phyloP scores from a whole-genome alignment of 305 asterid genomes.

The Ajuga reptans region DNA sequence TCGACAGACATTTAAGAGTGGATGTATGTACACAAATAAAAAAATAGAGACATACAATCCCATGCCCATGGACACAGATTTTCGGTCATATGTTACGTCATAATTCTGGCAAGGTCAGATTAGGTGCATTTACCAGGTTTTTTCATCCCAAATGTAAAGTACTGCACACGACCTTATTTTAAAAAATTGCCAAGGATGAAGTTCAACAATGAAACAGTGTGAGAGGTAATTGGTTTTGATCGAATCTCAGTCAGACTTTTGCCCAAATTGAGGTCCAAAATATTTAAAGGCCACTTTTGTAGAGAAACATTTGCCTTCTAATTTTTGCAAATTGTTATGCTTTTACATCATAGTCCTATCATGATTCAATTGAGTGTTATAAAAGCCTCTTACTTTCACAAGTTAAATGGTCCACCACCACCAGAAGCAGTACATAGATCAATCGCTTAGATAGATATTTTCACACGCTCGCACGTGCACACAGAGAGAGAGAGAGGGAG shows the following conservation, averaged over 20 bases:
- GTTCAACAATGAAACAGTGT: neutral
- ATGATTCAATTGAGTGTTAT: neutral
- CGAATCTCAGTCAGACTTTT: too few relatives aligned
- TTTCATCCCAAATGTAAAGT: neutral
- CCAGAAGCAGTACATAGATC: constrained; percentile 3
- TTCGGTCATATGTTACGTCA: neutral
- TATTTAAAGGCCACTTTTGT: neutral
- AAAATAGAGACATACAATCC: neutral
- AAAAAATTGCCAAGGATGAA: neutral
- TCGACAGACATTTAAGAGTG: neutral
- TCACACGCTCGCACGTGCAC: neutral
- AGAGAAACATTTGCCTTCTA: neutral
- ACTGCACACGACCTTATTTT: neutral
- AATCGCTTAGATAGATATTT: neutral
- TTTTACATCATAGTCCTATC: neutral
- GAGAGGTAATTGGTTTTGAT: neutral
- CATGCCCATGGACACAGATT: neutral
- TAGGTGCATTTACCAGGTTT: neutral
- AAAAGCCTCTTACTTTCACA: neutral
- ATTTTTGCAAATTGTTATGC: neutral
- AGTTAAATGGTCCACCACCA: neutral
- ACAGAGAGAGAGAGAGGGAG: neutral
- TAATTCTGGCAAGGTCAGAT: neutral
- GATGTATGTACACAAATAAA: neutral
- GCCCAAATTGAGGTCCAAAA: too few relatives aligned